These are phyloP conservation scores for Orbilia javanica DNA, from an alignment of 2,329 filamentous ascomycete species.

Conservation along the genomic window DNA sequence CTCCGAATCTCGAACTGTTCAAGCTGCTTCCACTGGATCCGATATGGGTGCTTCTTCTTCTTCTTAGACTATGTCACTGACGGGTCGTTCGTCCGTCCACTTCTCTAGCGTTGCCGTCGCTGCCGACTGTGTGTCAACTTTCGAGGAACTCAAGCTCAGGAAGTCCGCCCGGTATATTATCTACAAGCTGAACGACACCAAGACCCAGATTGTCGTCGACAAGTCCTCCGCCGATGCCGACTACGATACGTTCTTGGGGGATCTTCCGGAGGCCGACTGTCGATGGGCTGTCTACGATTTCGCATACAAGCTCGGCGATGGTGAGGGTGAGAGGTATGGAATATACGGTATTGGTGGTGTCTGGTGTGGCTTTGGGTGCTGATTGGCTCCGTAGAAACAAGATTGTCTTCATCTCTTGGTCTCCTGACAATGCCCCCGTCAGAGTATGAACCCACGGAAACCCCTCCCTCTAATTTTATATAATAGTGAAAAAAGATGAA, in stretches of 20 bases:
- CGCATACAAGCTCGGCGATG: slow-evolving; percentile 74
- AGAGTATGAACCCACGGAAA: slow-evolving; percentile 70
- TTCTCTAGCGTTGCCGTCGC: slow-evolving; percentile 60
- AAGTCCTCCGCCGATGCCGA: slow-evolving; percentile 72
- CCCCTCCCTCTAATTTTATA: background rate
- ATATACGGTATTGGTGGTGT: slow-evolving; percentile 21
- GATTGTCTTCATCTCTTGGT: slow-evolving; percentile 83
- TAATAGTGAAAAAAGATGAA: background rate
- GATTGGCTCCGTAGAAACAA: slow-evolving; percentile 72
- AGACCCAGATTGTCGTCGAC: slow-evolving; percentile 85
- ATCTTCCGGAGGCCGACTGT: slow-evolving; percentile 80
- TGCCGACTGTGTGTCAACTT: slow-evolving; percentile 69
- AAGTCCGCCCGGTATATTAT: slow-evolving; percentile 86
- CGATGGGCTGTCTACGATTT: slow-evolving; percentile 89
- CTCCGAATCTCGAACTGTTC: slow-evolving; percentile 7
- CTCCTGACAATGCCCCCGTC: slow-evolving; percentile 82
- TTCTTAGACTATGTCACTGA: background rate
- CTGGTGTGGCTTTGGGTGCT: slow-evolving; percentile 37
- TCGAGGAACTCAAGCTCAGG: slow-evolving; percentile 85
- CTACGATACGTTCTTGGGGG: slow-evolving; percentile 79
- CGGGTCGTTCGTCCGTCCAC: background rate
- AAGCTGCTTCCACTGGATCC: background rate
- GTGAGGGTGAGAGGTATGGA: slow-evolving; percentile 76
- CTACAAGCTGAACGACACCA: slow-evolving; percentile 87
- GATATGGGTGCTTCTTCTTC: background rate